Percentiles rank a stretch among this genome's conserved stretches.
phyloP scores from a whole-genome alignment of 2,329 filamentous ascomycete genomes.

The Malbranchea cinnamomea region DNA sequence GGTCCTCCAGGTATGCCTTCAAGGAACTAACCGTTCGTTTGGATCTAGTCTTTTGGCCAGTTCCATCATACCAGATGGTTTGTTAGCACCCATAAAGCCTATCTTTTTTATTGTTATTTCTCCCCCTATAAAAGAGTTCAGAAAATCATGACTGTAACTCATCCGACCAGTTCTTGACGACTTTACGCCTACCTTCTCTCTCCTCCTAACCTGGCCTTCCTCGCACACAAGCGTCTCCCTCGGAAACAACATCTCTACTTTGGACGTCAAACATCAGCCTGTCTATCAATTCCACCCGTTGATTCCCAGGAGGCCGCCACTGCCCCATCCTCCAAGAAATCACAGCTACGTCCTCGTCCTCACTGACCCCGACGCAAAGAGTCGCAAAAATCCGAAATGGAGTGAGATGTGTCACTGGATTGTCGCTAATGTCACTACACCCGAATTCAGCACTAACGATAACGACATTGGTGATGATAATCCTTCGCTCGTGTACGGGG shows the following conservation, averaged over 20 bases:
- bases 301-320: slow-evolving; percentile 10
- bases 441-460: neutral
- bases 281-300: slow-evolving; percentile 24
- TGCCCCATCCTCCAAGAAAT: slow-evolving; percentile 13
- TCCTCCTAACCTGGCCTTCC: slow-evolving; percentile 35
- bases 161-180: slow-evolving; percentile 38
- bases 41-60: slow-evolving; percentile 4
- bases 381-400: slow-evolving; percentile 38
- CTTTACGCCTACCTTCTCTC: slow-evolving; percentile 39
- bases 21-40: no score
- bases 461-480: neutral
- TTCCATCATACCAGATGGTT: slow-evolving; percentile 9
- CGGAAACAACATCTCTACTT: slow-evolving; percentile 39
- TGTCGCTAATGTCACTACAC: slow-evolving; percentile 13
- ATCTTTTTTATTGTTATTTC: no score
- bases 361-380: slow-evolving; percentile 45
- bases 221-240: slow-evolving; percentile 31
- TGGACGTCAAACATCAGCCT: slow-evolving; percentile 28
- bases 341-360: slow-evolving; percentile 34
- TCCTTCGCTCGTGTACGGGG: no score
- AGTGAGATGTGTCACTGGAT: slow-evolving; percentile 45
- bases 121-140: neutral
- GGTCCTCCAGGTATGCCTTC: no score
- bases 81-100: no score
- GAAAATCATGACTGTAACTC: neutral